Evolutionary conservation across 768 basidiomycete species (phyloP), one percentile per base, ranked within the genome.

Genomic region (Pholiota microspora): DNA sequence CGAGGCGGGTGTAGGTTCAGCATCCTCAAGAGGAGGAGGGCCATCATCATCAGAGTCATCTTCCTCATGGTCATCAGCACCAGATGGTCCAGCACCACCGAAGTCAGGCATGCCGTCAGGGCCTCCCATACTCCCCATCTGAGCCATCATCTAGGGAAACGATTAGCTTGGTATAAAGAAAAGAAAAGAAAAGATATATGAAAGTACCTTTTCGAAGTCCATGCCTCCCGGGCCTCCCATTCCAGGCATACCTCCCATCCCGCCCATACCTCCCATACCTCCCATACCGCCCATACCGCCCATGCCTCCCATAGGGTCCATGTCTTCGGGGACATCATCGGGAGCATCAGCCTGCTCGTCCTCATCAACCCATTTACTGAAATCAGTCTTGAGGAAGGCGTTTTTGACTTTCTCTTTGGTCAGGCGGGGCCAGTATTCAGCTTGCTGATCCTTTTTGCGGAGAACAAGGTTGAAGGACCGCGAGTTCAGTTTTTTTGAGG

Each of bases 321-420:
- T 73, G 1, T 85, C 84, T 0, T 78, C 82, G 8, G 76, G 78
- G 2, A 71, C 67, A n/a, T 74, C 55, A 7, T 59, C 65, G 1
- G 69, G 61, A 21, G 72, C 80, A 48, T 78, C 88, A 35, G 91
- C 89, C 73, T 98, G 96, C 69, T 98, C 95, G 67, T 98, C 96
- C 75, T 98, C 95, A 65, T 98, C 95, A 36, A 89, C 88, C 94
- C 94, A 98, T 75, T 91, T 96, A 60, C 77, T 77, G 69, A 98
- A 98, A 71, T 98, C 92, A 42, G 94, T 97, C 81, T 97, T 98
- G 71, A 98, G 75, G 73, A 83, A 95, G 54, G 85, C 76, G 48
- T 79, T 84, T 72, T 82, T 91, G 56, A 82, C 66, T 71, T 94
- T 95, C 56, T 90, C 89, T 71, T 96, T 94, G 45, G 91, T 94